Base-by-base conservation (phyloP, 2,329 filamentous ascomycete genomes). In the Rutstroemia sp. region DNA sequence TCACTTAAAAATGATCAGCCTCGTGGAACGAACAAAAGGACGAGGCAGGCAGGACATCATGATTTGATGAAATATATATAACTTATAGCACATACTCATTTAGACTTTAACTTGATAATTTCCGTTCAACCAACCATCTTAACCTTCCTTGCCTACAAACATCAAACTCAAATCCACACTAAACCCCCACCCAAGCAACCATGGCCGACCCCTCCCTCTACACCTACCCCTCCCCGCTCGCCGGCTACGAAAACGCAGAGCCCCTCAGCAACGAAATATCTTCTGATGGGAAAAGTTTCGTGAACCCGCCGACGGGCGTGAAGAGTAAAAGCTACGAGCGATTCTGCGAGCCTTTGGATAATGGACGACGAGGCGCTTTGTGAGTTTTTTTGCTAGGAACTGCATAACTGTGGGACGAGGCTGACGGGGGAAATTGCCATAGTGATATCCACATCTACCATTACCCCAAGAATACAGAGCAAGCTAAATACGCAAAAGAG, bases 401-500 rank as follows among this genome's bases (percentile, higher is more conserved):
- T 10, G 2, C 21, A 16, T 12, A 30, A 27, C 5, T 4, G 5
- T 21, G n/a, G 39, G 30, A 30, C 16, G n/a, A 44, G 12, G 21
- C 53, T 55, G 25, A 51, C 17, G 19, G 19, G 27, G 6, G 14
- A 21, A 19, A 19, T 19, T 5, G 12, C 23, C 21, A 40, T 38
- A 84, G 80, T 62, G 91, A 96, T 68, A 73, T 95, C 16, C 91
- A 96, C 71, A 84, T 96, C 64, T 96, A 96, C 73, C 89, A 90
- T 71, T 81, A 84, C 61, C 81, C 84, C 66, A 77, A 74, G 46
- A 86, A 86, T 59, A 69, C 78, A 1, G 73, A 76, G 5, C 87
- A 95, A 67, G 70, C 71, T 0, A 75, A 80, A 38, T 92, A 86
- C 67, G 90, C 90, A 0, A 77, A 73, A 27, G 84, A 87, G 46